Base-by-base conservation (phyloP, 2,329 filamentous ascomycete species). In the Trichoderma guizhouense region DNA sequence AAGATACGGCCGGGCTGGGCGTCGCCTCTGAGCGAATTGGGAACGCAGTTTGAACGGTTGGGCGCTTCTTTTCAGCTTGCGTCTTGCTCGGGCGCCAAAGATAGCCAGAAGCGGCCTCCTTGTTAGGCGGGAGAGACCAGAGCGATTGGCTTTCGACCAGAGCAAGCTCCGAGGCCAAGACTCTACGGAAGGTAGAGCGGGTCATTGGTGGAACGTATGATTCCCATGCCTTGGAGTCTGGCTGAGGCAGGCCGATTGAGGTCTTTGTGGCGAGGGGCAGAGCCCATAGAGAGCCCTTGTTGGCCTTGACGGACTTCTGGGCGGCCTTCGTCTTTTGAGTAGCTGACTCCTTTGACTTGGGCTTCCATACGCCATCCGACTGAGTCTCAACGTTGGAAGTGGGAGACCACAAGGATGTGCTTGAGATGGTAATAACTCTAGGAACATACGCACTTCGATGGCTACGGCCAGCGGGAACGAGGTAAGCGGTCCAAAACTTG, bases 361-460 rank as follows among this genome's bases (percentile, higher is more conserved):
- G 18, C 36, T 62, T 26, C 67, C 67, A 69, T 24, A 69, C 28
- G 12, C 67, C 67, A 26, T 26, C 43, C 5, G 21, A 28, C 3
- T 34, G 55, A 36, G 57, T 12, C 24, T 69, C 30, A 5, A 32
- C 28, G 6, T 9, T 57, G 8, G 6, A 6, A 1, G 55, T 7
- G 24, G 39, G 39, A 2, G 28, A 36, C 67, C 67, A 69, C 18
- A 67, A 11, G n/a, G 69, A 67, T 28, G 69, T 68, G 61, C 69
- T 71, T 5, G 69, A 53, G 12, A 62, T 69, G 12, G 57, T n/a
- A 15, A 21, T 26, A 28, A n/a, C 5, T 14, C 21, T 69, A 36
- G 57, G 30, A 5, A 53, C n/a, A 8, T 69, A 36, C n/a, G 57
- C 57, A 21, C 15, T 28, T 34, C 57, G 67, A 34, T 61, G 28